phyloP scores from a whole-genome alignment of 2,329 filamentous ascomycete species.

The Didymella lethalis region DNA sequence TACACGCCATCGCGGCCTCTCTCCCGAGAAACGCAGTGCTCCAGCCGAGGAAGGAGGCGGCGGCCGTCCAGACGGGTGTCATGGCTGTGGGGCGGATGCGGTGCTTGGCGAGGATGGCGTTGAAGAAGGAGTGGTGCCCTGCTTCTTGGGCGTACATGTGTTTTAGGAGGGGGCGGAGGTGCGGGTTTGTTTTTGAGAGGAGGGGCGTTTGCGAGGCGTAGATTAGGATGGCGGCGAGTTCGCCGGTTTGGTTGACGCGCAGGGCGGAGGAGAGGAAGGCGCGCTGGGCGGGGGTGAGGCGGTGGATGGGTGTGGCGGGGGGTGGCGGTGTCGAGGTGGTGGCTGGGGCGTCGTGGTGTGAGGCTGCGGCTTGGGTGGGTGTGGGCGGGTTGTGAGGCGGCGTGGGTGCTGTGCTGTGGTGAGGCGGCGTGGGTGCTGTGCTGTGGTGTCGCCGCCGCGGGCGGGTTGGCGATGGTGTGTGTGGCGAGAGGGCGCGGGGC shows the following conservation, averaged over 20 bases:
- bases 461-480: slow-evolving; percentile 4
- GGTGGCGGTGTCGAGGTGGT: slow-evolving; percentile 19
- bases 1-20: slow-evolving; percentile 98
- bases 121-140: slow-evolving; percentile 86
- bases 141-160: slow-evolving; percentile 99
- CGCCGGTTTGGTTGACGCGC: slow-evolving; percentile 95
- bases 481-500: slow-evolving; percentile 28
- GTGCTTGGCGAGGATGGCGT: slow-evolving; percentile 80
- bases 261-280: slow-evolving; percentile 60
- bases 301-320: slow-evolving; percentile 28
- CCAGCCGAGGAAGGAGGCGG: slow-evolving; percentile 86
- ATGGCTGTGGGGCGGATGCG: slow-evolving; percentile 91
- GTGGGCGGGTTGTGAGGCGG: neutral
- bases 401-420: slow-evolving; percentile 1
- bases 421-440: slow-evolving; percentile 1
- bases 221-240: slow-evolving; percentile 95
- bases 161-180: slow-evolving; percentile 87
- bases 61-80: slow-evolving; percentile 86
- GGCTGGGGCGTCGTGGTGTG: slow-evolving; percentile 6
- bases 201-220: slow-evolving; percentile 88
- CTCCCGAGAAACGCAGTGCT: slow-evolving; percentile 85
- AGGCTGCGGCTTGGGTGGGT: neutral
- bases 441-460: slow-evolving; percentile 20
- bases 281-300: slow-evolving; percentile 44
- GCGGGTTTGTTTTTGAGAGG: slow-evolving; percentile 80